Percentiles rank a stretch among this genome's conserved stretches.
phyloP scores from a whole-genome alignment of 73 alveolate genomes.

The Loxodes magnus region DNA sequence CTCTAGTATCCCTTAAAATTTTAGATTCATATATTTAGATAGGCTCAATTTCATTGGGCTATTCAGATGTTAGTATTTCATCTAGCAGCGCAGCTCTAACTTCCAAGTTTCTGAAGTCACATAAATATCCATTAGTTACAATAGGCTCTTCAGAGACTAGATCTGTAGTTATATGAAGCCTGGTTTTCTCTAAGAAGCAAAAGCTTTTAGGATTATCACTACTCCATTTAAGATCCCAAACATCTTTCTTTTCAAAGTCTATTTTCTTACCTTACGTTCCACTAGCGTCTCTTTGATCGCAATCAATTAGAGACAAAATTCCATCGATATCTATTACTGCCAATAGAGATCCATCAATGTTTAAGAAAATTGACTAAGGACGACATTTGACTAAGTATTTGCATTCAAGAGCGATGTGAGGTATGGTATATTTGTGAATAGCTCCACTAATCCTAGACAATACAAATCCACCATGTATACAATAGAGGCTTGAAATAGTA shows the following conservation, averaged over 20 bases:
- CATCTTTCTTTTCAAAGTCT: slow-evolving; percentile 78
- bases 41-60: slow-evolving; percentile 44
- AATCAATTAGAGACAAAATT: slow-evolving; percentile 45
- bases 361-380: slow-evolving; percentile 38
- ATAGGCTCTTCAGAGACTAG: slow-evolving; percentile 90
- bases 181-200: slow-evolving; percentile 94
- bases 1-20: slow-evolving; percentile 92
- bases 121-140: slow-evolving; percentile 88
- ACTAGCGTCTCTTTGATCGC: slow-evolving; percentile 26
- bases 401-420: slow-evolving; percentile 60
- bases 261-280: slow-evolving; percentile 34
- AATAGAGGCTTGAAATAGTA: slow-evolving; percentile 88
- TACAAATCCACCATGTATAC: slow-evolving; percentile 85
- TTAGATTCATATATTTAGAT: slow-evolving; percentile 90
- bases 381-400: slow-evolving; percentile 46
- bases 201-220: slow-evolving; percentile 90
- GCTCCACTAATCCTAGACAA: slow-evolving; percentile 86
- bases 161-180: slow-evolving; percentile 65
- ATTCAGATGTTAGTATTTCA: slow-evolving; percentile 10
- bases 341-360: slow-evolving; percentile 62
- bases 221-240: slow-evolving; percentile 98
- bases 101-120: slow-evolving; percentile 92
- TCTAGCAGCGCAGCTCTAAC: slow-evolving; percentile 68
- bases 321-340: slow-evolving; percentile 75
- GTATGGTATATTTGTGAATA: slow-evolving; percentile 74